phyloP scores from a whole-genome alignment of 345 rosid species.

The Eucalyptus lansdowneana region DNA sequence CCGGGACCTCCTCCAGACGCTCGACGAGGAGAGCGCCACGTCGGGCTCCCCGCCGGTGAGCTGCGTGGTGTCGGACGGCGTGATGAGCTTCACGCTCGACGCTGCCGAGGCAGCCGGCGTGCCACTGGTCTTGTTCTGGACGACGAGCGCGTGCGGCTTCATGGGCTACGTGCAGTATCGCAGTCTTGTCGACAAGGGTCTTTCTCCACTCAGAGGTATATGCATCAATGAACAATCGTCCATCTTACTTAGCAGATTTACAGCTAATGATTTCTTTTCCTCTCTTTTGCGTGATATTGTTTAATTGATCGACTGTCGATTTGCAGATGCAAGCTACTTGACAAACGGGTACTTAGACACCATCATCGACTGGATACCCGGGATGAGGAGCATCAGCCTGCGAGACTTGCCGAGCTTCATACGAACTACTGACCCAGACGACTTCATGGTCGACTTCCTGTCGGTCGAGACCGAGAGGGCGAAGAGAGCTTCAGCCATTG shows the following conservation, averaged over 20 bases:
- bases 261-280: neutral
- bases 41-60: constrained; percentile 12
- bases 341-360: neutral
- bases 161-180: constrained; percentile 3
- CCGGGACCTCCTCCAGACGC: constrained; percentile 1
- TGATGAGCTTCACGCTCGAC: constrained; percentile 22
- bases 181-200: constrained; percentile 15
- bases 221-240: neutral
- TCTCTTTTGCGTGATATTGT: neutral
- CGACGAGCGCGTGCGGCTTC: constrained; percentile 24
- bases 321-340: neutral
- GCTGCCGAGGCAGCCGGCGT: constrained; percentile 23
- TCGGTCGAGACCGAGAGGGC: neutral
- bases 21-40: neutral
- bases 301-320: neutral
- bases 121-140: constrained; percentile 20
- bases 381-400: neutral
- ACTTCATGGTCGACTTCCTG: neutral
- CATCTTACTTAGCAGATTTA: neutral
- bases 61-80: constrained; percentile 24
- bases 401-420: neutral
- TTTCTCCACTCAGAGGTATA: constrained; percentile 29
- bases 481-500: neutral
- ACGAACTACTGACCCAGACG: neutral
- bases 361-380: neutral